phyloP scores from a whole-genome alignment of 495 filamentous ascomycete genomes.

The Lophiostoma macrostomum region DNA sequence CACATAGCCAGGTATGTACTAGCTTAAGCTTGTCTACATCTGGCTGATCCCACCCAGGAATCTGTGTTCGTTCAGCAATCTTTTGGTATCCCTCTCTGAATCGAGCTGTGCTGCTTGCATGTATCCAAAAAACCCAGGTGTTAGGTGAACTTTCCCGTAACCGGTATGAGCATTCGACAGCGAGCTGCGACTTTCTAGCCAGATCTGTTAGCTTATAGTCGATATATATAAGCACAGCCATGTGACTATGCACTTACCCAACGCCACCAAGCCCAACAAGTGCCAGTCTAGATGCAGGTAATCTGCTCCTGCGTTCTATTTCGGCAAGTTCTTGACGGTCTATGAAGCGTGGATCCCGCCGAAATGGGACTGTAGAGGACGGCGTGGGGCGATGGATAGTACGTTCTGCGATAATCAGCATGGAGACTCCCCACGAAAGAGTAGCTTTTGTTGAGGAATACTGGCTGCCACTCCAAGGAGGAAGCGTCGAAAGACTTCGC shows the following conservation, averaged over 20 bases:
- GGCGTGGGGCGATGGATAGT: too few species aligned
- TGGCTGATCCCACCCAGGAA: slow-evolving; percentile 13
- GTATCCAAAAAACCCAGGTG: slow-evolving; percentile 27
- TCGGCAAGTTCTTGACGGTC: slow-evolving; percentile 41
- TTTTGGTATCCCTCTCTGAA: slow-evolving; percentile 14
- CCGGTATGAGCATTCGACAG: slow-evolving; percentile 11
- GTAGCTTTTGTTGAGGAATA: too few species aligned
- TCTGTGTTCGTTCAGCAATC: slow-evolving; percentile 8
- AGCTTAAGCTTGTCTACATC: slow-evolving; percentile 12
- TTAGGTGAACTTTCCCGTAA: slow-evolving; percentile 11
- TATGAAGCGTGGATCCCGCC: slow-evolving; percentile 45
- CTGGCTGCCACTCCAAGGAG: too few species aligned
- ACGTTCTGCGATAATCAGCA: too few species aligned
- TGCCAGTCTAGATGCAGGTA: slow-evolving; percentile 26
- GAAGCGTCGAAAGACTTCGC: too few species aligned
- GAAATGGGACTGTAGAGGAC: slow-evolving; percentile 39
- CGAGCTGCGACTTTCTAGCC: slow-evolving; percentile 24
- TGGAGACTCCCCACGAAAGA: too few species aligned
- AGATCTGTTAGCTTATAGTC: too few species aligned
- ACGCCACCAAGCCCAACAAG: slow-evolving; percentile 46
- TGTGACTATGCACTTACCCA: too few species aligned
- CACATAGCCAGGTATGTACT: slow-evolving; percentile 12
- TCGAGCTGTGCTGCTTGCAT: slow-evolving; percentile 13
- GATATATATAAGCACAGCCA: too few species aligned
- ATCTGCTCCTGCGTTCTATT: slow-evolving; percentile 36